Base-by-base conservation (phyloP, 2,329 filamentous ascomycete species). In the Plenodomus biglobosus region DNA sequence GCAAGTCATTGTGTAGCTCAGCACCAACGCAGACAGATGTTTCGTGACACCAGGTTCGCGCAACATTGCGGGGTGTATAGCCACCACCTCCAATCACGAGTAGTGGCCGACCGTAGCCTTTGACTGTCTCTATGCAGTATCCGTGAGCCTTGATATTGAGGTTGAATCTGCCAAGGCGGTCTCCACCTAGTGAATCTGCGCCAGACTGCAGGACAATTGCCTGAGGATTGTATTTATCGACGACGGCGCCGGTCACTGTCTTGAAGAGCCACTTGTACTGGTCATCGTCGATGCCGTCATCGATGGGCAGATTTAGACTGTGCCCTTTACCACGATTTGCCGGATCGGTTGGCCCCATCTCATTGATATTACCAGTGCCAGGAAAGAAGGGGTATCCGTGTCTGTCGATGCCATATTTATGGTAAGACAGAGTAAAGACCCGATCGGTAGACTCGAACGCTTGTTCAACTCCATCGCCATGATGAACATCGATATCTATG, bases 181-280 rank as follows among this genome's bases (percentile, higher is more conserved):
- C 94, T 54, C 94, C 92, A 34, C 92, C 92, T 0, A 99, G 81
- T 35, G 89, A 95, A 77, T 99, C 94, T 38, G 92, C 94, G 49
- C 94, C 94, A 68, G 94, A 97, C 73, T 99, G 94, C 1, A 99
- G 80, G 6, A 95, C 92, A 64, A 99, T 95, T 38, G 90, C 92
- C 42, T 85, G 84, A 0, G 94, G 94, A n/a, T 85, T 85, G 76
- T 95, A 99, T 54, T 85, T 86, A 39, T 88, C 83, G 43, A 96
- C 84, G 47, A 90, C 88, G 49, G 84, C 82, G 48, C 85, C 84
- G 47, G 96, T 86, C 56, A 97, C 84, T 30, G 79, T 84, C 65
- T 91, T 84, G 76, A 96, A 99, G 16, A 99, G 84, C 70, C 81
- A 81, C 55, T 85, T 84, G 75, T 97, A 99, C 67, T 95, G 89